Base-by-base conservation (phyloP, 345 rosid species). In the Barbarea vulgaris region DNA sequence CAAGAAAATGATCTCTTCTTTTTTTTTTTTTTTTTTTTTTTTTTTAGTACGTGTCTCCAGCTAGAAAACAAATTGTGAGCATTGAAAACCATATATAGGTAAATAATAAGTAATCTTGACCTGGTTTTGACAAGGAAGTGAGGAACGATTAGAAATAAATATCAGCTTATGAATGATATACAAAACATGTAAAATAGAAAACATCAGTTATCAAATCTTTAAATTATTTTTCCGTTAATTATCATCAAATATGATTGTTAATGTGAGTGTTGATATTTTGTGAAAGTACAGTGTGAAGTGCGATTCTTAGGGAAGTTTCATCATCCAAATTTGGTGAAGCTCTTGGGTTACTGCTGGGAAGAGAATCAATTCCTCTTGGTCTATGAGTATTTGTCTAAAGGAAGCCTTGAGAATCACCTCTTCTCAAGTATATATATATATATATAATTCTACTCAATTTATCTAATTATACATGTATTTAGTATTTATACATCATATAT, bases 301-400 rank as follows among this genome's bases (percentile, higher is more conserved):
- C 76, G 77, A 64, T 89, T 89, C 56, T 27, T 91, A 76, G 98
- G 98, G 7, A 91, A 91, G 54, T 88, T 91, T 75, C 82, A 83
- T 8, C 98, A 93, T 64, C 93, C 93, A 21, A 93, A 89, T 80
- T 79, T 93, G 17, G 98, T 93, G 25, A 91, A 82, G 72, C 86
- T 93, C 2, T 36, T 93, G 50, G 98, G 98, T 3, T 93, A 89
- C 34, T 93, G 98, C 37, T 83, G 87, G 86, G 97, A 93, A 70
- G 94, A 91, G 1, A 74, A 37, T 1, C 89, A 83, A 6, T 89
- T 86, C 78, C 88, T 91, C 7, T 86, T 91, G 22, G 94, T 93
- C 2, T 93, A 93, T 13, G 94, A 93, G 58, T 82, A 84, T 75
- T 84, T 89, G 85, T 84, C 84, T 12, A 87, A 83, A 68, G 91